These are phyloP conservation scores for Aeminium ludgeri DNA, from an alignment of 495 filamentous ascomycete genomes.

Conservation along the genomic window DNA sequence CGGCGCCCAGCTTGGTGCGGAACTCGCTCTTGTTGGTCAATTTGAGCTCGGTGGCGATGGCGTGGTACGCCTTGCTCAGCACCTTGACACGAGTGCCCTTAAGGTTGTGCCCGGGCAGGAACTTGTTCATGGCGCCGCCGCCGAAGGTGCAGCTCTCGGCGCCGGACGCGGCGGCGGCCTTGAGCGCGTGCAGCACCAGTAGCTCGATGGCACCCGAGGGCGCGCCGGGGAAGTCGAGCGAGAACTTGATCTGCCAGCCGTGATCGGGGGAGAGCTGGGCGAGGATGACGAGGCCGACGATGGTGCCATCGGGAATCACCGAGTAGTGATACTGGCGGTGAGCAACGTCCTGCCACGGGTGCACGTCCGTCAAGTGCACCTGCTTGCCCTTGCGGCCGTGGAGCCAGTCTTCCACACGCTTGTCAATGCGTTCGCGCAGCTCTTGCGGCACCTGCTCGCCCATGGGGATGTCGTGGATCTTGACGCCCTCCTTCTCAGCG, in stretches of 20 bases:
- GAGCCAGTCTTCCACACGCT: constrained; percentile 63
- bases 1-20: constrained; percentile 64
- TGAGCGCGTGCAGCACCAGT: constrained; percentile 61
- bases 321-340: constrained; percentile 76
- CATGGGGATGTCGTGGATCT: constrained; percentile 46
- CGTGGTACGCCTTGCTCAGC: constrained; percentile 56
- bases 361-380: constrained; percentile 70
- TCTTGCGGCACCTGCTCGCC: constrained; percentile 46
- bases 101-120: constrained; percentile 59
- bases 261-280: constrained; percentile 56
- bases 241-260: constrained; percentile 80
- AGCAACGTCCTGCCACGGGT: constrained; percentile 58
- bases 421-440: constrained; percentile 45
- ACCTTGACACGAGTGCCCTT: constrained; percentile 56
- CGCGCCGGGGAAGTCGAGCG: constrained; percentile 64
- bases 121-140: constrained; percentile 48
- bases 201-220: constrained; percentile 67
- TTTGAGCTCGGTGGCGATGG: constrained; percentile 59
- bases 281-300: constrained; percentile 56
- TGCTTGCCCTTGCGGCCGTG: constrained; percentile 60
- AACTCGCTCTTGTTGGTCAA: constrained; percentile 73
- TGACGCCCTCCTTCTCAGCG: constrained; percentile 61
- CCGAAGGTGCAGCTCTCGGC: constrained; percentile 60
- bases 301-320: constrained; percentile 43
- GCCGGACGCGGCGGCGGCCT: constrained; percentile 43